Conservation (phyloP, 129 eudicot species). For the Cynara cardunculus region DNA sequence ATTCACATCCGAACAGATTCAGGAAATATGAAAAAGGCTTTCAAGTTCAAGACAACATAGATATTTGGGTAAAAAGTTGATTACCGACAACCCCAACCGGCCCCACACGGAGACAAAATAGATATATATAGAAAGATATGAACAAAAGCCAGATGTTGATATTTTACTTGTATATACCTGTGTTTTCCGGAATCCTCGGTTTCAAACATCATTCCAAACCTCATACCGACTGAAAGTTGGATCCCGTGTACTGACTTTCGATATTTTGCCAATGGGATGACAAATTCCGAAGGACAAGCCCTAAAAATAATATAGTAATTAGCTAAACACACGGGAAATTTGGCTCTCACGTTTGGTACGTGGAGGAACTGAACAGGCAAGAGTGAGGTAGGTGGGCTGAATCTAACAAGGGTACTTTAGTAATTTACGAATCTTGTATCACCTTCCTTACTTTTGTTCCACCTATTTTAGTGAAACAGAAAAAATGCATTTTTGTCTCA, state of each 20-base stretch:
- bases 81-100: no score
- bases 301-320: slow-evolving; percentile 26
- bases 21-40: not conserved
- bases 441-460: no score
- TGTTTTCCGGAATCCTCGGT: slow-evolving; percentile 80
- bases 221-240: slow-evolving; percentile 69
- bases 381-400: not conserved
- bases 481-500: no score
- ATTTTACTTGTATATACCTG: slow-evolving; percentile 33
- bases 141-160: not conserved
- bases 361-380: not conserved
- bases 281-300: slow-evolving; percentile 90
- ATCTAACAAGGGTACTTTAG: not conserved
- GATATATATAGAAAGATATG: no score
- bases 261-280: slow-evolving; percentile 57
- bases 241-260: slow-evolving; percentile 55
- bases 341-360: not conserved
- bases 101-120: no score
- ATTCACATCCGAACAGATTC: not conserved
- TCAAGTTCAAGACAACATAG: not conserved
- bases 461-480: no score
- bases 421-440: no score
- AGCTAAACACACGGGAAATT: not conserved
- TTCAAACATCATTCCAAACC: slow-evolving; percentile 92
- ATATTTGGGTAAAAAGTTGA: no score